Base-by-base conservation (phyloP, 192 early-diverging fungal genomes). In the Coemansia sp. region DNA sequence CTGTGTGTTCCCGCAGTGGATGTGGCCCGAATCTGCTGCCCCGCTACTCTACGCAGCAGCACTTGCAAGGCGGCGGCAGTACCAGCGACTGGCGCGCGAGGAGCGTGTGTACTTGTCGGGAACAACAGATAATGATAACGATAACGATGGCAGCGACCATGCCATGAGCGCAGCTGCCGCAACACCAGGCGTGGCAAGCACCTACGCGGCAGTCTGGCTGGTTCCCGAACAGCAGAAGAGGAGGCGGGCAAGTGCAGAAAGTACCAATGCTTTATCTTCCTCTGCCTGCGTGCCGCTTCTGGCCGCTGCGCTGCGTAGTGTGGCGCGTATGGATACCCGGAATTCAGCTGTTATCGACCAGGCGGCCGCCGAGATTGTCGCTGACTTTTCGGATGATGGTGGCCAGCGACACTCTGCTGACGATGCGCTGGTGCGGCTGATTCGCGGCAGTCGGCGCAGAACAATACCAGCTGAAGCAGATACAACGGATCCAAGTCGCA, bases 131-230 rank as follows among this genome's bases (percentile, higher is more conserved):
- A 39, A n/a, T 9, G 6, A 11, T 8, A 22, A 3, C 8, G 55
- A 21, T 11, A 41, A 41, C 26, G 26, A 26, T 26, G 26, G 26
- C 48, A 40, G 56, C 11, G 37, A 41, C 37, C 12, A 42, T 26
- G 21, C 71, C 65, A 8, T 26, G 51, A 19, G 26, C 18, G 9
- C 21, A 8, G 51, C 11, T 52, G 46, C 64, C 75, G 74, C 37
- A 75, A 68, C 49, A 69, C 69, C 32, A n/a, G 73, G 69, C 10
- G 78, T 80, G 0, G 78, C 74, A 32, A 80, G 69, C 60, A 72
- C 78, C 3, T 74, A 80, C 40, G 73, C 63, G 22, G 37, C 66
- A 4, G 22, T 67, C 4, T 75, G 78, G 78, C 63, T 80, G 39
- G 62, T 55, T 0, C 51, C 62, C 6, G 65, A 74, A 51, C 73